A percentile compares a stretch with the other conserved stretches of the same genome.
Conservation (phyloP, 164 flowering plant genomes). For the Macadamia tetraphylla region DNA sequence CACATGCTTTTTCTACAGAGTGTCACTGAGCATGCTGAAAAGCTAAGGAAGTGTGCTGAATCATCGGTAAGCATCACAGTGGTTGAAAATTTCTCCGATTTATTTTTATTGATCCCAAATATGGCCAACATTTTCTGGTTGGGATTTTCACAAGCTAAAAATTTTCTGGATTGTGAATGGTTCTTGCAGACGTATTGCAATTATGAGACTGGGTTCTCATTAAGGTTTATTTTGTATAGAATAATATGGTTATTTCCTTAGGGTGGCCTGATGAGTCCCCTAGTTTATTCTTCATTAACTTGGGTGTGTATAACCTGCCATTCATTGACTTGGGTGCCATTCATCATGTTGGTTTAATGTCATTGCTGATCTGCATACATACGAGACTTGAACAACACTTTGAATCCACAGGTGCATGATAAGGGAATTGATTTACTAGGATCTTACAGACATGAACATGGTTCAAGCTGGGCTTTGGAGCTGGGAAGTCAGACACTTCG, state of each 20-base stretch:
- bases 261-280: too few relatives aligned
- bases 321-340: neutral
- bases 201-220: too few relatives aligned
- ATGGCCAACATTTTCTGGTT: too few relatives aligned
- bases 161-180: too few relatives aligned
- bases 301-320: neutral
- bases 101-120: too few relatives aligned
- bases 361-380: neutral
- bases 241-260: too few relatives aligned
- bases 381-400: neutral
- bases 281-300: too few relatives aligned
- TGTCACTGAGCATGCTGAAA: slow-evolving; percentile 24
- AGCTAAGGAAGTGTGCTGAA: neutral
- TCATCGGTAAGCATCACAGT: neutral
- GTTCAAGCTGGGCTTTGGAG: slow-evolving; percentile 84
- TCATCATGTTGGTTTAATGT: neutral
- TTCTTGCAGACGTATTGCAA: too few relatives aligned
- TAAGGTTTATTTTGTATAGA: too few relatives aligned
- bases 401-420: slow-evolving; percentile 39
- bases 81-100: neutral
- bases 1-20: slow-evolving; percentile 75
- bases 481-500: slow-evolving; percentile 62
- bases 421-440: slow-evolving; percentile 32
- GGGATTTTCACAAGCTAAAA: neutral
- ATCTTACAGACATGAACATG: slow-evolving; percentile 45